Conservation (phyloP, 2,329 filamentous ascomycete genomes). For the Elsinoe perseae region DNA sequence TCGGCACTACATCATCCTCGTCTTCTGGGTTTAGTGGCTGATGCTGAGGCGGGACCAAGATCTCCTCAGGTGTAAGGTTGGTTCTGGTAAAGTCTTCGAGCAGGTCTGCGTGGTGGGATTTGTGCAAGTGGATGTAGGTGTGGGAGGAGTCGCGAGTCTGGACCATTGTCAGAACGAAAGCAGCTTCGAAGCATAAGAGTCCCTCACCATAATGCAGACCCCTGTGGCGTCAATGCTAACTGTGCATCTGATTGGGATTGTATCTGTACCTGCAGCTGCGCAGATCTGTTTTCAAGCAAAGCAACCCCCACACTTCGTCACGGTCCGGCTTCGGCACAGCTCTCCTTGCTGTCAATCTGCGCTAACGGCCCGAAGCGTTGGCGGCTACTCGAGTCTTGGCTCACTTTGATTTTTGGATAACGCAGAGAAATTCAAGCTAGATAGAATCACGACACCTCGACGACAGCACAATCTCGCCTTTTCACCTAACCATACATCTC, state of each 20-base stretch:
- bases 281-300: neutral
- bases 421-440: constrained; percentile 16
- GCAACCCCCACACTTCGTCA: neutral
- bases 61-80: constrained; percentile 53
- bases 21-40: constrained; percentile 81
- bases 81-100: constrained; percentile 54
- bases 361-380: neutral
- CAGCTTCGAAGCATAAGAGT: no score
- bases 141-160: constrained; percentile 63
- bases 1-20: constrained; percentile 79
- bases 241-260: neutral
- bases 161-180: neutral
- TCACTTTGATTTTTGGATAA: constrained; percentile 7
- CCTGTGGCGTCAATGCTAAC: no score
- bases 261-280: neutral
- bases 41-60: constrained; percentile 71
- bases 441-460: neutral
- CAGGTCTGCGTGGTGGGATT: constrained; percentile 64
- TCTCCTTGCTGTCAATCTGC: constrained; percentile 3
- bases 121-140: constrained; percentile 69
- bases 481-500: neutral
- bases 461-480: neutral
- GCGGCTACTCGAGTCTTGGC: neutral
- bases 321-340: neutral
- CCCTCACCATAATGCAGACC: neutral